Conservation (phyloP, 768 basidiomycete species). For the Calocybe indica region DNA sequence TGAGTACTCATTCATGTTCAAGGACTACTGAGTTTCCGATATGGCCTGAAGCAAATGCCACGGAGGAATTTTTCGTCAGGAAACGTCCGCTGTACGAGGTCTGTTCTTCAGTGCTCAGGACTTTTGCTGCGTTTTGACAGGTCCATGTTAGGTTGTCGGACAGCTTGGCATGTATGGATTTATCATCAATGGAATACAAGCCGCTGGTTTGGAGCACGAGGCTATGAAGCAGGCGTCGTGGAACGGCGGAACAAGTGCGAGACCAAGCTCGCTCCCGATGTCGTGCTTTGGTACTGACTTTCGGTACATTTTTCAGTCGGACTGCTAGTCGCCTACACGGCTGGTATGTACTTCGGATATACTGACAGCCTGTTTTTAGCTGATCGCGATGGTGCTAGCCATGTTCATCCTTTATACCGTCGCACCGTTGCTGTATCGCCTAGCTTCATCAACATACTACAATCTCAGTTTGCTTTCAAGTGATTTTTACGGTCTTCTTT, state of each 20-base stretch:
- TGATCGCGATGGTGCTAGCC: conserved; percentile 32
- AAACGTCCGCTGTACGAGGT: conserved; percentile 76
- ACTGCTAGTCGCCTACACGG: conserved; percentile 33
- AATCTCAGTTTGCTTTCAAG: conserved; percentile 83
- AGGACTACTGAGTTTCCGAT: background rate
- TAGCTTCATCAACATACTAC: conserved; percentile 82
- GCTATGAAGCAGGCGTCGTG: conserved; percentile 62
- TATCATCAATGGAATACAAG: conserved; percentile 74
- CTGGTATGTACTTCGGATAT: conserved; percentile 19
- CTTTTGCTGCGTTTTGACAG: too few species aligned
- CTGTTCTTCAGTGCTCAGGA: background rate
- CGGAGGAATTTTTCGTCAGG: conserved; percentile 84
- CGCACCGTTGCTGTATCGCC: conserved; percentile 79
- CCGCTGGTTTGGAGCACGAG: conserved; percentile 66
- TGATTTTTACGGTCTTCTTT: conserved; percentile 83
- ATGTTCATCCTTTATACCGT: conserved; percentile 85
- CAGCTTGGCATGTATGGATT: conserved; percentile 84
- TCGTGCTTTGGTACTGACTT: conserved; percentile 1
- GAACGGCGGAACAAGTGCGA: conserved; percentile 65
- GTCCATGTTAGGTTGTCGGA: conserved; percentile 55
- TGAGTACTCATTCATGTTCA: conserved; percentile 29
- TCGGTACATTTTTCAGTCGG: conserved; percentile 27
- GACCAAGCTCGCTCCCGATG: background rate
- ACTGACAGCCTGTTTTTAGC: background rate
- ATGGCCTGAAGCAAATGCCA: conserved; percentile 62